Base-by-base conservation (phyloP, 2,329 filamentous ascomycete species). In the Hyphodiscus sp. region DNA sequence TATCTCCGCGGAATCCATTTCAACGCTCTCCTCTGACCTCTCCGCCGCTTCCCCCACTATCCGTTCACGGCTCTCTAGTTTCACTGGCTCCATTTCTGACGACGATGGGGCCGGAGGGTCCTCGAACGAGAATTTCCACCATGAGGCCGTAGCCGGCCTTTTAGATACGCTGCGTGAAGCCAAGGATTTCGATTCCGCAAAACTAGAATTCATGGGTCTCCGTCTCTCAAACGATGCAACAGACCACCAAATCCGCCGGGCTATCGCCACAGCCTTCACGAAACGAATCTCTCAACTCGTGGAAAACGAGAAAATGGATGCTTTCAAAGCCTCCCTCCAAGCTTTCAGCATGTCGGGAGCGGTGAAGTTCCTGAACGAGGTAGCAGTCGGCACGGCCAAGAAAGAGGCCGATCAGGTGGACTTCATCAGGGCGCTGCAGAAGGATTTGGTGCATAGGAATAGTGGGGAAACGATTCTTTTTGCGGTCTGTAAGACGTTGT, bases 151-250 rank as follows among this genome's bases (percentile, higher is more conserved):
- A 2, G 78, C 85, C 59, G 92, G 89, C 56, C 80, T 97, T n/a
- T 79, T 91, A 57, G 91, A 96, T 65, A 88, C 90, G 20, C 77
- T 97, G 43, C 85, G 87, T 49, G 86, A 85, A 20, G 80, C 82
- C 15, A 81, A 83, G 11, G 89, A 95, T 67, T 94, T 95, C 59
- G 91, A 96, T 65, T 77, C 77, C 2, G 81, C 82, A 48, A 90
- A 92, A 68, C 81, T 97, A 33, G 94, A 99, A 69, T 87, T 99
- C 58, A 95, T 91, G 75, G 89, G 90, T 46, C 77, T 97, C n/a
- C 86, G 92, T 11, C 89, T 99, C 69, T 87, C 86, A 51, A 89
- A 88, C 64, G 90, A 97, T 65, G 94, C 94, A 2, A 91, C 90
- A 1, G 92, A 96, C 65, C 80, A 86, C 60, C 87, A 94, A 69